Base-by-base conservation (phyloP, 2,329 filamentous ascomycete species). In the Lecanicillium sp. region DNA sequence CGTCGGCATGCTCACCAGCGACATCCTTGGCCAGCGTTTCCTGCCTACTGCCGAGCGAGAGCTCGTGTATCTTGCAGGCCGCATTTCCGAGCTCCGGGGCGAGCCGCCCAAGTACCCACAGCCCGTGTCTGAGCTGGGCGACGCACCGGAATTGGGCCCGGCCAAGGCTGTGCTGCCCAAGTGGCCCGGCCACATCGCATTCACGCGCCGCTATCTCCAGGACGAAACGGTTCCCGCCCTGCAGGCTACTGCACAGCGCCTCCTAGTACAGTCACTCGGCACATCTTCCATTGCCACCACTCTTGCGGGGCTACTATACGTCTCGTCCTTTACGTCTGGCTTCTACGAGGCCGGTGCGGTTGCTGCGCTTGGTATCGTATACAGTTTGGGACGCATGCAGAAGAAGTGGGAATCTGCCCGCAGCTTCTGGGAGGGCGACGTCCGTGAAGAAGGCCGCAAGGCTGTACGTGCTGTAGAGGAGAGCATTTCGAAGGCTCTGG, bases 1-100 rank as follows among this genome's bases (percentile, higher is more conserved):
- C 58, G 88, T 96, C 10, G 81, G 82, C 3, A 86, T 91, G 76
- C 82, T 95, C 47, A 83, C 86, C 3, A 80, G 82, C 1, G 86
- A 93, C 56, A 84, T 96, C 51, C 71, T 96, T 3, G 78, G 79
- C 51, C 82, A 83, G 54, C 75, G 79, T 6, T 97, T 94, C 71
- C 75, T 98, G 3, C 78, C 83, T 0, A 78, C 78, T 3, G 84
- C 90, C 0, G 90, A 96, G 64, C 83, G 84, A 56, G 84, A 83
- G 47, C 77, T 89, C n/a, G 84, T 95, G 39, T 95, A 85, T 66
- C 77, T 95, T 2, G 79, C 87, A 6, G 91, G 91, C 1, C 79
- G 84, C 40, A 82, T 94, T 56, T 75, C 79, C 15, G 83, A 73
- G 52, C 63, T 67, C 2, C 61, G 62, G 15, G 60, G 63, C 23